These are phyloP conservation scores for Vitis hybrid DNA, from an alignment of 177 flowering plant genomes.

Conservation along the genomic window DNA sequence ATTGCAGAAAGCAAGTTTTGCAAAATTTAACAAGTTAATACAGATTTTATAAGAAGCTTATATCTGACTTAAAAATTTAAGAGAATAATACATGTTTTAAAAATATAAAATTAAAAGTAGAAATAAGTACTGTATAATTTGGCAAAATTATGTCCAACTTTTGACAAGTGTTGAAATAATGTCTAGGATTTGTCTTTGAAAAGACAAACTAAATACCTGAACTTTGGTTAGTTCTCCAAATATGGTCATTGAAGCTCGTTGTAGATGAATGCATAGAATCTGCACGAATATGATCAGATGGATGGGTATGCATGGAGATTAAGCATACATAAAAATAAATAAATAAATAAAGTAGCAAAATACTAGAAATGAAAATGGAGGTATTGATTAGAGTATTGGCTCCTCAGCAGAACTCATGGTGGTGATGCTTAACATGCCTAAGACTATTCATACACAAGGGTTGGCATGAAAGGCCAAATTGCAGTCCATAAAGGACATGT, in stretches of 20 bases:
- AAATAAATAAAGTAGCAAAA: too few relatives aligned
- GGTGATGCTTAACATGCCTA: too few relatives aligned
- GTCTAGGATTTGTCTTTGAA: too few relatives aligned
- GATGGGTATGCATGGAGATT: slow-evolving; percentile 7
- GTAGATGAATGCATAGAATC: slow-evolving; percentile 86
- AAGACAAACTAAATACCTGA: slow-evolving; percentile 41
- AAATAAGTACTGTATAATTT: too few relatives aligned
- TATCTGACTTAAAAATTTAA: neutral
- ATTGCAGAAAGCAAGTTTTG: neutral
- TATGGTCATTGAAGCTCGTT: slow-evolving; percentile 58
- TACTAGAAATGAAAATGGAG: too few relatives aligned
- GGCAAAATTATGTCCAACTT: neutral
- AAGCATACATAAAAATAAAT: neutral
- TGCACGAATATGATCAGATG: slow-evolving; percentile 32
- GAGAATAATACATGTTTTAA: too few relatives aligned
- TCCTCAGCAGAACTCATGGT: too few relatives aligned
- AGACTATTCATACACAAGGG: neutral
- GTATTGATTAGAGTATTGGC: too few relatives aligned
- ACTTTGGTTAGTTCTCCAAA: slow-evolving; percentile 67
- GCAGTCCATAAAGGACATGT: neutral
- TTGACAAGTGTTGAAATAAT: too few relatives aligned
- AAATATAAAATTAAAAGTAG: too few relatives aligned
- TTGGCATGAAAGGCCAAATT: neutral
- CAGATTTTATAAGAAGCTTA: neutral
- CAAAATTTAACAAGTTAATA: neutral